Evolutionary conservation across 352 stramenopile genomes (phyloP), one percentile per base, ranked within the genome.

Genomic region (Phytophthora boehmeriae): DNA sequence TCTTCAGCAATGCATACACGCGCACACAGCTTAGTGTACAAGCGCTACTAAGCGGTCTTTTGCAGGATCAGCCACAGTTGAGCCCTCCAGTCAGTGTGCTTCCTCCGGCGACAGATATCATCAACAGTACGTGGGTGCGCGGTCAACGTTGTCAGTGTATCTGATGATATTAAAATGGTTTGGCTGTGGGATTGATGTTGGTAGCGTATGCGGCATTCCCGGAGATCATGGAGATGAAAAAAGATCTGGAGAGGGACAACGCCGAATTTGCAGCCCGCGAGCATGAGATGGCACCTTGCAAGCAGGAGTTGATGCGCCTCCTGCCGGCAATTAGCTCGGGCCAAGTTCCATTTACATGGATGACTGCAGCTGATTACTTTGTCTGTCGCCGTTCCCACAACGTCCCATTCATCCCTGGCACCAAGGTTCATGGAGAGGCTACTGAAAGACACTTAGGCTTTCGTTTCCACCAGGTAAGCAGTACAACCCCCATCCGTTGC

Each of bases 11-110:
- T 43, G 51, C 77, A 23, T 93, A 92, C 71, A 80, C 73, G 16
- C 83, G 86, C 41, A 95, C 86, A n/a, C 86, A 95, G 59, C 42
- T 90, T 14, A 95, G 86, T 62, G 83, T 79, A 11, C 79, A 91
- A 60, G 75, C 80, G 32, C 52, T 95, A 28, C 66, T 95, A 16
- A 62, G 44, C 1, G 78, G 73, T 2, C 65, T 95, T 44, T 55
- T 90, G 6, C 52, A 51, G 3, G 67, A 69, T 27, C 52, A 85
- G 14, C 63, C 47, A 5, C 65, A 79, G 5, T 27, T 88, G 22
- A 54, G 46, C 8, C 80, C 75, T 35, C 58, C 36, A 4, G 65
- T 94, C 8, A 60, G 83, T 30, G 79, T 94, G 25, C 63, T 94
- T 3, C 74, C 78, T n/a, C 68, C 74, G 1, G 68, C 90, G 52